Percentiles rank a stretch among this genome's conserved stretches.
phyloP scores from a whole-genome alignment of 495 filamentous ascomycete species.

The Neurospora discreta region DNA sequence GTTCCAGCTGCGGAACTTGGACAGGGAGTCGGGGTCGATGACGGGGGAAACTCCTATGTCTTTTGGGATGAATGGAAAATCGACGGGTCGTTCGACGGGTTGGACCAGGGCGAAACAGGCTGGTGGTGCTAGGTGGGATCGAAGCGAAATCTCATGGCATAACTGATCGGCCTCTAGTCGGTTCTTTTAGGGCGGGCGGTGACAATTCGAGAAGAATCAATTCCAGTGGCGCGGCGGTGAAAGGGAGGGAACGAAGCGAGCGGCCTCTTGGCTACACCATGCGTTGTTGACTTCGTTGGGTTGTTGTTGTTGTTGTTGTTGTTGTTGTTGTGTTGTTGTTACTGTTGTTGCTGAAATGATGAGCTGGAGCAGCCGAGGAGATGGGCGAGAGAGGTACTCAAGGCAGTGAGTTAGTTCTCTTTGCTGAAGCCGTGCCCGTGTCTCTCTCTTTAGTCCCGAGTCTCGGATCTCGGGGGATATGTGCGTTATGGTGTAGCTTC shows the following conservation, averaged over 20 bases:
- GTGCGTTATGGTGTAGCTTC: neutral
- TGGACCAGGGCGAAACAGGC: neutral
- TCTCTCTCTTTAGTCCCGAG: neutral
- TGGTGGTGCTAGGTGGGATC: neutral
- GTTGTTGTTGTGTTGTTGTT: too few species aligned
- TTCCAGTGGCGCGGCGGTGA: neutral
- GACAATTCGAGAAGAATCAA: neutral
- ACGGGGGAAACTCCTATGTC: neutral
- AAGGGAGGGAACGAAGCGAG: neutral
- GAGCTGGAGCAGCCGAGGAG: neutral
- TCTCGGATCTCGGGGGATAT: neutral
- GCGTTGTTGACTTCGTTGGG: neutral
- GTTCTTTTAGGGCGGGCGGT: neutral
- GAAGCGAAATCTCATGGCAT: neutral
- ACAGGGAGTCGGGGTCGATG: neutral
- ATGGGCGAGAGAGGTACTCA: neutral
- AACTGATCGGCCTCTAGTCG: neutral
- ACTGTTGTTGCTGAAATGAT: neutral
- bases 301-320: too few species aligned
- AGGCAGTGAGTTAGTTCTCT: neutral
- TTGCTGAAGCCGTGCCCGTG: neutral
- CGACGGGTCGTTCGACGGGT: neutral
- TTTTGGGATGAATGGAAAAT: neutral
- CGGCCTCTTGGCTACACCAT: neutral
- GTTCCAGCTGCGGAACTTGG: neutral